A percentile compares a stretch with the other conserved stretches of the same genome.
Evolutionary conservation across 192 early-diverging fungal genomes (phyloP).

Genomic region (Spinellus fusiger): DNA sequence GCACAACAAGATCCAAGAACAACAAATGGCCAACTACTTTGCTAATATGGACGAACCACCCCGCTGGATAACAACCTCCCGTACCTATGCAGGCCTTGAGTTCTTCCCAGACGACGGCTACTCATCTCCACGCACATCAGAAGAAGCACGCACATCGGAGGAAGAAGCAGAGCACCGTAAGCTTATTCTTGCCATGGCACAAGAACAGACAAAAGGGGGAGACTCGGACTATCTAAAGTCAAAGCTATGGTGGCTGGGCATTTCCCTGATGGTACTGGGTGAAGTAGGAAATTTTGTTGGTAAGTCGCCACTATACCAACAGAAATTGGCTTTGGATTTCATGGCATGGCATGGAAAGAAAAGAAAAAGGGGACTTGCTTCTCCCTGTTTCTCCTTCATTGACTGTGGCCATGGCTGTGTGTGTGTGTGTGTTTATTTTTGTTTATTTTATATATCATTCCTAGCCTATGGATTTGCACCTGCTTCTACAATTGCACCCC

Average conservation of each 20-base stretch:
- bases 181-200: constrained; percentile 22
- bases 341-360: too few species aligned
- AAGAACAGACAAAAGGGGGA: constrained; percentile 14
- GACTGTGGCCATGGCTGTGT: too few species aligned
- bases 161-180: constrained; percentile 13
- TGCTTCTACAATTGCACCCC: constrained; percentile 64
- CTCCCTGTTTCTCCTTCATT: background rate
- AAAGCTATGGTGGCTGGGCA: constrained; percentile 65
- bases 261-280: constrained; percentile 59
- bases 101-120: constrained; percentile 38
- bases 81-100: constrained; percentile 1
- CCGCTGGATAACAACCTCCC: constrained; percentile 20
- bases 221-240: constrained; percentile 42
- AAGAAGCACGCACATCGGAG: constrained; percentile 11
- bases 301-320: background rate
- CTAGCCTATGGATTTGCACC: constrained; percentile 71
- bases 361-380: background rate
- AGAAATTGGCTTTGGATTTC: background rate
- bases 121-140: constrained; percentile 25
- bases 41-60: constrained; percentile 22
- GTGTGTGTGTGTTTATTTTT: too few species aligned
- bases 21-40: constrained; percentile 23
- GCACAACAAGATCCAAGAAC: constrained; percentile 29
- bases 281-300: constrained; percentile 46
- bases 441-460: too few species aligned